A percentile compares a stretch with the other conserved stretches of the same genome.
Conservation (phyloP, 305 asterid genomes). For the Rubia occidens region DNA sequence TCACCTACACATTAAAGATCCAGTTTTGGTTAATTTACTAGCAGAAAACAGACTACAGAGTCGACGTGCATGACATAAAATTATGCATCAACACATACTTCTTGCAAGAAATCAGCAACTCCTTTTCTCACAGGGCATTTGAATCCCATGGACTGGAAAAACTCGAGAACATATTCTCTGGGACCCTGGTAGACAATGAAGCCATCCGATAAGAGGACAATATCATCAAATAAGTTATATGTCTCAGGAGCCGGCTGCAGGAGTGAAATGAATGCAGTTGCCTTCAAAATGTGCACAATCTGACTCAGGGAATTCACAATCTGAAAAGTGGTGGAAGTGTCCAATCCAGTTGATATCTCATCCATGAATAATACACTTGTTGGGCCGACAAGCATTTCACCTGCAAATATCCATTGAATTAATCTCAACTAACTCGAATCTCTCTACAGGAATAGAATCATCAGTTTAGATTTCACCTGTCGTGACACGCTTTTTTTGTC, state of each 20-base stretch:
- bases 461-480: slow-evolving; percentile 34
- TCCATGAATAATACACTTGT: slow-evolving; percentile 87
- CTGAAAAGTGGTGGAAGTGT: slow-evolving; percentile 78
- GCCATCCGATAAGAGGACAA: slow-evolving; percentile 71
- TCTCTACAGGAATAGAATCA: background rate
- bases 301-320: slow-evolving; percentile 75
- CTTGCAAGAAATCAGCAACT: slow-evolving; percentile 87
- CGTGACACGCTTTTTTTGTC: slow-evolving; percentile 80
- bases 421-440: background rate
- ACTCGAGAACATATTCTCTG: slow-evolving; percentile 55
- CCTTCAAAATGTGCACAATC: slow-evolving; percentile 68
- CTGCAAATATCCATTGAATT: slow-evolving; percentile 20
- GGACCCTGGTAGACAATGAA: slow-evolving; percentile 80
- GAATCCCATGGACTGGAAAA: slow-evolving; percentile 74
- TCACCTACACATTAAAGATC: slow-evolving; percentile 39
- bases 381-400: slow-evolving; percentile 94
- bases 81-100: slow-evolving; percentile 26
- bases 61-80: background rate
- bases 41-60: background rate
- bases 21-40: background rate
- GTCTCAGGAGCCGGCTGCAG: slow-evolving; percentile 95
- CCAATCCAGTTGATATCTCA: slow-evolving; percentile 91
- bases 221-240: slow-evolving; percentile 68
- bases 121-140: slow-evolving; percentile 87
- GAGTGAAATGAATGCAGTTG: slow-evolving; percentile 72